phyloP scores from a whole-genome alignment of 2,329 filamentous ascomycete species.

The Byssoonygena ceratinophila region DNA sequence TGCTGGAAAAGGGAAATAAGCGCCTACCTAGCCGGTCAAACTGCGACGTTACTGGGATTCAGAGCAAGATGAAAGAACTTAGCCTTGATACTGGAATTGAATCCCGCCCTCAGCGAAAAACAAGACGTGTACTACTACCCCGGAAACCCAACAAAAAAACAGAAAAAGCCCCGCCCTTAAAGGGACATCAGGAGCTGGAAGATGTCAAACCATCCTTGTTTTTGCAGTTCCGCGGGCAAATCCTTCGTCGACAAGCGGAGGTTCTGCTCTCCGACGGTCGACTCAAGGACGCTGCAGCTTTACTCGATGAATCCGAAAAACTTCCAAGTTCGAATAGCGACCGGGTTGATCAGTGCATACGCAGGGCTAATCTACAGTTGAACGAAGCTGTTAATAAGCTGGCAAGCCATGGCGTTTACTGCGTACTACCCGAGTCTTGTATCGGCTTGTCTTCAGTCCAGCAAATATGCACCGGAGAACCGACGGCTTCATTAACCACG shows the following conservation, averaged over 20 bases:
- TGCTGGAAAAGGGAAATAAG: constrained; percentile 31
- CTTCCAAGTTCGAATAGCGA: constrained; percentile 43
- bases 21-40: constrained; percentile 22
- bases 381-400: constrained; percentile 43
- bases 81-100: constrained; percentile 25
- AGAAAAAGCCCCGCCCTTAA: constrained; percentile 20
- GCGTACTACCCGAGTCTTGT: constrained; percentile 82
- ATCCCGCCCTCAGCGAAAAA: not conserved
- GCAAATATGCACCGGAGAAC: constrained; percentile 21
- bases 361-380: constrained; percentile 30
- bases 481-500: constrained; percentile 21
- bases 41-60: constrained; percentile 26
- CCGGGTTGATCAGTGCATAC: constrained; percentile 45
- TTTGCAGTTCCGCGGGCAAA: constrained; percentile 38
- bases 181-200: constrained; percentile 12
- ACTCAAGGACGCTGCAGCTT: constrained; percentile 48
- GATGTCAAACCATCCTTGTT: constrained; percentile 26
- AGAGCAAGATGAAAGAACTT: constrained; percentile 36
- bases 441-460: constrained; percentile 69
- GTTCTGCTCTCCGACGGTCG: constrained; percentile 35
- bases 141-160: not conserved
- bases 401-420: constrained; percentile 71
- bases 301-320: constrained; percentile 37
- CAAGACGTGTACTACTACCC: constrained; percentile 1
- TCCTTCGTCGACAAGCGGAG: constrained; percentile 35